Evolutionary conservation across 768 basidiomycete genomes (phyloP), one percentile per base, ranked within the genome.

Genomic region (Amanita pseudoporphyria): DNA sequence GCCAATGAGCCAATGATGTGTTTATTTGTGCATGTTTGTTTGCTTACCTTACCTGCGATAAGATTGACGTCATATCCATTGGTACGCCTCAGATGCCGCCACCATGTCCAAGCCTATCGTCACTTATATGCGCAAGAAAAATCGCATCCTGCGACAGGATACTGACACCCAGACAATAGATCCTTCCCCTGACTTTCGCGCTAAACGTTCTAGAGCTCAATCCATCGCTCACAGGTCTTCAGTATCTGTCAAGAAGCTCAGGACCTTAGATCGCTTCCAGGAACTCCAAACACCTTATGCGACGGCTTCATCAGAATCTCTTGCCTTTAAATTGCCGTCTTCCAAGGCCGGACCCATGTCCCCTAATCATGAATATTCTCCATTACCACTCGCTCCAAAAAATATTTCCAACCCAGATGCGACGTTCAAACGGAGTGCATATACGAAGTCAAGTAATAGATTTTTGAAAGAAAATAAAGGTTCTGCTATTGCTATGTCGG

Each of bases 101-200:
- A n/a, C 32, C 50, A 49, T 49, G 50, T 45, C 50, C 9, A 45
- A 44, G 21, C 50, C 50, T 13, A 42, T 49, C 28, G 32, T 49
- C 32, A 49, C 48, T 14, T 49, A 49, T 49, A 49, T 49, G 48
- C 48, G 48, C 48, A 49, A 32, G 48, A 49, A 33, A 24, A 42
- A 49, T 39, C 39, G 30, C 37, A 41, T 14, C 30, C 16, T 40
- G 13, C 18, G 21, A 16, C 39, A 49, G 6, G 30, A 33, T 6
- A 4, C 26, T 28, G 26, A 28, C 26, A 32, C 32, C 31, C n/a
- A 33, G 3, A 28, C 31, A 45, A 35, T 22, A 14, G 16, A 22
- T n/a, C 19, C 13, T 22, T 14, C 19, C 16, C n/a, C 37, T 28
- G 37, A 24, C 13, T 19, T 24, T 31, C 2, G 12, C 14, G 16